Conservation (phyloP, 257 asterid species). For the Pogostemon cablin region DNA sequence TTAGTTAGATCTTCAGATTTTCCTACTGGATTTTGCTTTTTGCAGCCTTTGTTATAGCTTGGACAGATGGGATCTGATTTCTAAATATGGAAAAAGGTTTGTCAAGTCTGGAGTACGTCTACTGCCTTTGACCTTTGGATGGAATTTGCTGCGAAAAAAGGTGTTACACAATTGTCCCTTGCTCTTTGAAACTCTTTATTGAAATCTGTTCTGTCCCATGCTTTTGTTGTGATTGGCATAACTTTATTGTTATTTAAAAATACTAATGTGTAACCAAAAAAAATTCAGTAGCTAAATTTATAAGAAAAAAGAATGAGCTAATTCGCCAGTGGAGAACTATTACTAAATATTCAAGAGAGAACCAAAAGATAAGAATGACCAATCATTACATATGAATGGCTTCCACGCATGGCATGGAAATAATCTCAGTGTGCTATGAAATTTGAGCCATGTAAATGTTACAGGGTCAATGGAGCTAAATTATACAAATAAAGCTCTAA, state of each 20-base stretch:
- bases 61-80: conserved; percentile 69
- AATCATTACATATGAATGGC: background rate
- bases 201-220: background rate
- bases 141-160: conserved; percentile 81
- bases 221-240: conserved; percentile 7
- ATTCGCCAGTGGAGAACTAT: background rate
- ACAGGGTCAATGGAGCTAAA: background rate
- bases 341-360: too few species aligned
- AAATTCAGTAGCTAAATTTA: background rate
- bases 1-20: conserved; percentile 22
- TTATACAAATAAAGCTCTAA: background rate
- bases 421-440: background rate
- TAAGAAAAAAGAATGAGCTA: background rate
- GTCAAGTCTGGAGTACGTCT: conserved; percentile 68
- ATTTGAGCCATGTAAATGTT: background rate
- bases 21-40: conserved; percentile 28
- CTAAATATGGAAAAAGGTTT: conserved; percentile 72
- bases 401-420: background rate
- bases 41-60: conserved; percentile 78
- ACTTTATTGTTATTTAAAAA: background rate
- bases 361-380: background rate
- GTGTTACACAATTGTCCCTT: conserved; percentile 37
- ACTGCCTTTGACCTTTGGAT: conserved; percentile 78
- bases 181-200: conserved; percentile 26
- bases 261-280: background rate